These are phyloP conservation scores for Fusarium sp. DNA, from an alignment of 2,329 filamentous ascomycete species.

Conservation along the genomic window DNA sequence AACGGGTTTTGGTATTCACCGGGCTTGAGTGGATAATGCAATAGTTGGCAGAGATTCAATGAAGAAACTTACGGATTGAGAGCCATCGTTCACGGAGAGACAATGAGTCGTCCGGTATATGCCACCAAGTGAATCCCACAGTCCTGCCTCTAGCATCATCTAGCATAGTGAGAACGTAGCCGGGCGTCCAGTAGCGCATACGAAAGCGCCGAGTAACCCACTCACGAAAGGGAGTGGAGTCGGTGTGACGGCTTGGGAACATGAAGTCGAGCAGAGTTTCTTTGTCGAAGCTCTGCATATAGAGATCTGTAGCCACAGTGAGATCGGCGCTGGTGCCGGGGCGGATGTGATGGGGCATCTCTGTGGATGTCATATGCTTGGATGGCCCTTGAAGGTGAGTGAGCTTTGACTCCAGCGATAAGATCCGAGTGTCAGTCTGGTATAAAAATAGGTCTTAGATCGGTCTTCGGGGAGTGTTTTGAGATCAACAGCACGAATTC, in stretches of 20 bases:
- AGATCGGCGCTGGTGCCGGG: slow-evolving; percentile 48
- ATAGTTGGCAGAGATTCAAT: background rate
- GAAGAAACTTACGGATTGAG: slow-evolving; percentile 43
- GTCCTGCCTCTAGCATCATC: slow-evolving; percentile 31
- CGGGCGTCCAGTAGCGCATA: slow-evolving; percentile 48
- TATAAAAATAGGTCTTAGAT: background rate
- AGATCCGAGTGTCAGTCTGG: background rate
- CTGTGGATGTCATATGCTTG: slow-evolving; percentile 20
- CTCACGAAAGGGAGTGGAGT: slow-evolving; percentile 33
- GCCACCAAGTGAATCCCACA: slow-evolving; percentile 51
- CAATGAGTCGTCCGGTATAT: slow-evolving; percentile 42
- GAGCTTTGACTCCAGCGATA: background rate
- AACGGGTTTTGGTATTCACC: background rate
- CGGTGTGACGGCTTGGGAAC: slow-evolving; percentile 43
- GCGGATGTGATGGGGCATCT: slow-evolving; percentile 43
- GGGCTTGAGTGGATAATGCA: background rate
- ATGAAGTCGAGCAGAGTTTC: slow-evolving; percentile 48
- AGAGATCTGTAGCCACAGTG: slow-evolving; percentile 40
- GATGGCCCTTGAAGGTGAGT: background rate
- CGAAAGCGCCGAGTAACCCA: slow-evolving; percentile 45
- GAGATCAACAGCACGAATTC: background rate
- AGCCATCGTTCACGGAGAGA: slow-evolving; percentile 47
- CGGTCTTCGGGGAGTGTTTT: background rate
- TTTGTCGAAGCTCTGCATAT: slow-evolving; percentile 44
- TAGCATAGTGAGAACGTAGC: slow-evolving; percentile 46